A percentile compares a stretch with the other conserved stretches of the same genome.
These are phyloP conservation scores for Tylopilus rubrobrunneus DNA, from an alignment of 768 basidiomycete genomes.

Conservation along the genomic window DNA sequence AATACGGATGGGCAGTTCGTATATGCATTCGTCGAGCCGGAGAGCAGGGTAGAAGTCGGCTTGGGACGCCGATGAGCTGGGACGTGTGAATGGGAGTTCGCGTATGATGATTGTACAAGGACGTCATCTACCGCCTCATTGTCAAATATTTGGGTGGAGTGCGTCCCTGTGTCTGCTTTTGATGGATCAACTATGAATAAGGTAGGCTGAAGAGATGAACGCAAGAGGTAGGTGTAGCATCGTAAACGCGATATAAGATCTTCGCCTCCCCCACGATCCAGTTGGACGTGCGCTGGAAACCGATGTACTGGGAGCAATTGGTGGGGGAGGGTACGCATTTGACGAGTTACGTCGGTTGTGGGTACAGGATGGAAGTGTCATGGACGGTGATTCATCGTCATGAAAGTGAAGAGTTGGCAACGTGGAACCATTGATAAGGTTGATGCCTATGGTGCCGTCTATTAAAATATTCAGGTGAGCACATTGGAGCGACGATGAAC, in stretches of 20 bases:
- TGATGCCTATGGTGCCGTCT: slow-evolving; percentile 89
- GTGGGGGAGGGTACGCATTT: slow-evolving; percentile 62
- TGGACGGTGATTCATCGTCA: slow-evolving; percentile 91
- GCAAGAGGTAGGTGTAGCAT: slow-evolving; percentile 74
- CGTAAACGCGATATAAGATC: slow-evolving; percentile 75
- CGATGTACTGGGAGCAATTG: slow-evolving; percentile 47
- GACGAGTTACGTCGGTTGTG: slow-evolving; percentile 36
- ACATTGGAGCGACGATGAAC: background rate
- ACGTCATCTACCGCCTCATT: slow-evolving; percentile 90
- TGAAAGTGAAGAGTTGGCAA: slow-evolving; percentile 93
- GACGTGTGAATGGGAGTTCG: slow-evolving; percentile 75
- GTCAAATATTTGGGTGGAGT: slow-evolving; percentile 78
- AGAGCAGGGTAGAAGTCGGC: slow-evolving; percentile 46
- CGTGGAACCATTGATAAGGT: slow-evolving; percentile 81
- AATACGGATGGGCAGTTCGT: slow-evolving; percentile 70
- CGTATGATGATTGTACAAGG: slow-evolving; percentile 71
- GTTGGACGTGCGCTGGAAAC: slow-evolving; percentile 38
- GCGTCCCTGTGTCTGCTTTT: slow-evolving; percentile 86
- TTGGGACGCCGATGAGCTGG: slow-evolving; percentile 78
- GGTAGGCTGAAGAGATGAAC: slow-evolving; percentile 80
- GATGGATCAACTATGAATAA: slow-evolving; percentile 93
- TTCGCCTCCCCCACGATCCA: slow-evolving; percentile 83
- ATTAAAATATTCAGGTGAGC: background rate
- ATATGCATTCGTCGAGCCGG: slow-evolving; percentile 46
- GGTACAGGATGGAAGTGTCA: slow-evolving; percentile 42